Conservation (phyloP, 305 asterid genomes). For the Fraxinus platypoda region DNA sequence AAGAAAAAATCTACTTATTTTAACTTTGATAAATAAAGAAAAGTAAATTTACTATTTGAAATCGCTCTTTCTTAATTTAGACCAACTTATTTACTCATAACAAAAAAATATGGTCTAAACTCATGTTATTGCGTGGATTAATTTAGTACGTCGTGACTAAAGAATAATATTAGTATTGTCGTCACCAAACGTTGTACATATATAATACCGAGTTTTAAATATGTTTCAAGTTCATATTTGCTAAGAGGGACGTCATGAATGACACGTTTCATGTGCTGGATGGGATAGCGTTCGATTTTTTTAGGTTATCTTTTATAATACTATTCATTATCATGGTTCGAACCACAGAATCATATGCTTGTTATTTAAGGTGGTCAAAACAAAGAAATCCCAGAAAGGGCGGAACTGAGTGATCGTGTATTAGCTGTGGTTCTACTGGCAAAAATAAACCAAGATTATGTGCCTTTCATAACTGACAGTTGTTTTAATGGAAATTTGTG, state of each 20-base stretch:
- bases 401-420: background rate
- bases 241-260: no score
- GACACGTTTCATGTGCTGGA: background rate
- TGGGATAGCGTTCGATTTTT: background rate
- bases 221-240: no score
- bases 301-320: no score
- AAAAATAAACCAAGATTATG: background rate
- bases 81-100: background rate
- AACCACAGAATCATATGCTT: background rate
- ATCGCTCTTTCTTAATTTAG: no score
- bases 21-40: background rate
- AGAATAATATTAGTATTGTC: no score
- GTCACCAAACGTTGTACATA: no score
- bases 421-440: background rate
- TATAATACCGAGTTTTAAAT: no score
- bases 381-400: background rate
- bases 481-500: background rate
- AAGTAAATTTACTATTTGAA: background rate
- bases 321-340: background rate
- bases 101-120: background rate
- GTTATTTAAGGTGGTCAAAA: background rate
- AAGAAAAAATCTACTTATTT: background rate
- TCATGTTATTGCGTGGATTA: background rate
- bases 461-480: background rate
- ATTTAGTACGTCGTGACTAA: no score